phyloP scores from a whole-genome alignment of 2,329 filamentous ascomycete genomes.

The Coniochaeta pulveracea region DNA sequence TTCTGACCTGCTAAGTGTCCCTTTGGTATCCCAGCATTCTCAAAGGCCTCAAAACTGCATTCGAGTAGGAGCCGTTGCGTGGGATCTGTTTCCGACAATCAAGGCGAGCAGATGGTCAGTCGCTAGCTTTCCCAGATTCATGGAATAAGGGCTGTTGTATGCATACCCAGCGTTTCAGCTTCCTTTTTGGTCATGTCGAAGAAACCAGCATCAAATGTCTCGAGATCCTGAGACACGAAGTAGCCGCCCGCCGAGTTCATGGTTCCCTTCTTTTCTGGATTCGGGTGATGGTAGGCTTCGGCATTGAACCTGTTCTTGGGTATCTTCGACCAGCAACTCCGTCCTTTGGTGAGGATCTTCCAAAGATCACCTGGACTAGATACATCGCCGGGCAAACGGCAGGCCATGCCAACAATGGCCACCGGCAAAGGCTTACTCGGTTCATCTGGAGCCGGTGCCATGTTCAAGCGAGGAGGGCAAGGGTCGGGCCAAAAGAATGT shows the following conservation, averaged over 20 bases:
- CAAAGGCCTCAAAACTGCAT: constrained; percentile 19
- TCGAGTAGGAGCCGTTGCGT: constrained; percentile 19
- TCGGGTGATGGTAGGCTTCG: constrained; percentile 20
- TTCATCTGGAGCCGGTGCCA: too few species aligned
- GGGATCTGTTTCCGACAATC: constrained; percentile 9
- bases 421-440: constrained; percentile 10
- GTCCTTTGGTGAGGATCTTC: constrained; percentile 16
- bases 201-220: constrained; percentile 20
- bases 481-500: too few species aligned
- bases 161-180: constrained; percentile 19
- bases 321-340: constrained; percentile 18
- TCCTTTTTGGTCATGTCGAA: constrained; percentile 24
- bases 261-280: constrained; percentile 19
- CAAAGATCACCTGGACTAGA: constrained; percentile 19
- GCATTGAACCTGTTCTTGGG: constrained; percentile 20
- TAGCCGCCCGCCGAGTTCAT: constrained; percentile 21
- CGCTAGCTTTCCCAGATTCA: background rate
- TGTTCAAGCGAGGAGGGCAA: too few species aligned
- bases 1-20: constrained; percentile 6
- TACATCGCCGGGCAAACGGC: constrained; percentile 18
- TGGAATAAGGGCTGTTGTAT: background rate
- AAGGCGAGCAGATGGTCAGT: background rate
- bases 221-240: constrained; percentile 18
- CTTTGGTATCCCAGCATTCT: constrained; percentile 11
- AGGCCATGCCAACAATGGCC: constrained; percentile 22